phyloP scores from a whole-genome alignment of 176 grass and related monocot genomes.

The Zoysia pacifica region DNA sequence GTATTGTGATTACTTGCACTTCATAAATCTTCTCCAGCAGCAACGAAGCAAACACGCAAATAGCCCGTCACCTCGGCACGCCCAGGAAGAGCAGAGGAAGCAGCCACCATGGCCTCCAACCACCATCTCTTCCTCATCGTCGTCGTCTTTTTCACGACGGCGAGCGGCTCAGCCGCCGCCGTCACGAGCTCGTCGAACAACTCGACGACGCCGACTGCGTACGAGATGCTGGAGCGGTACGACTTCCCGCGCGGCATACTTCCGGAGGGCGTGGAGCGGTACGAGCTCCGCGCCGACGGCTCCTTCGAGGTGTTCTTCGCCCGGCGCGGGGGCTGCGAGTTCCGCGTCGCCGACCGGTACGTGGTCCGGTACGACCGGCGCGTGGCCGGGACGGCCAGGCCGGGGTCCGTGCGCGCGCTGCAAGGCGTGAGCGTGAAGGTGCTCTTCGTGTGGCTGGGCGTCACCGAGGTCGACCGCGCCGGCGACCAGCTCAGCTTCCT shows the following conservation, averaged over 20 bases:
- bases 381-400: slow-evolving; percentile 39
- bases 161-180: not conserved
- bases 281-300: slow-evolving; percentile 40
- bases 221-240: slow-evolving; percentile 68
- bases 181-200: not conserved
- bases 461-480: slow-evolving; percentile 10
- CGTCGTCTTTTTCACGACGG: not conserved
- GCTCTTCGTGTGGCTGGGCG: slow-evolving; percentile 6
- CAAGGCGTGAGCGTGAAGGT: slow-evolving; percentile 7
- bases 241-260: slow-evolving; percentile 63
- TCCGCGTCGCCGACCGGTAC: slow-evolving; percentile 23
- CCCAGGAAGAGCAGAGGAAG: too few species aligned
- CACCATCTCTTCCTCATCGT: not conserved
- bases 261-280: slow-evolving; percentile 50
- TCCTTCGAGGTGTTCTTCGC: slow-evolving; percentile 54
- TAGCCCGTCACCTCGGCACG: too few species aligned
- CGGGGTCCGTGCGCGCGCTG: slow-evolving; percentile 5
- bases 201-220: slow-evolving; percentile 44
- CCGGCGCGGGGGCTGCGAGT: slow-evolving; percentile 30
- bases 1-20: not conserved
- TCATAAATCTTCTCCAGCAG: too few species aligned
- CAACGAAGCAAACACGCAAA: too few species aligned
- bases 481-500: slow-evolving; percentile 12
- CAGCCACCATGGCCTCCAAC: slow-evolving; percentile 21
- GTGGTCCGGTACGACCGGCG: slow-evolving; percentile 37